A percentile compares a stretch with the other conserved stretches of the same genome.
Conservation (phyloP, 805 yeast genomes). For the Suhomyces xylopsoci region DNA sequence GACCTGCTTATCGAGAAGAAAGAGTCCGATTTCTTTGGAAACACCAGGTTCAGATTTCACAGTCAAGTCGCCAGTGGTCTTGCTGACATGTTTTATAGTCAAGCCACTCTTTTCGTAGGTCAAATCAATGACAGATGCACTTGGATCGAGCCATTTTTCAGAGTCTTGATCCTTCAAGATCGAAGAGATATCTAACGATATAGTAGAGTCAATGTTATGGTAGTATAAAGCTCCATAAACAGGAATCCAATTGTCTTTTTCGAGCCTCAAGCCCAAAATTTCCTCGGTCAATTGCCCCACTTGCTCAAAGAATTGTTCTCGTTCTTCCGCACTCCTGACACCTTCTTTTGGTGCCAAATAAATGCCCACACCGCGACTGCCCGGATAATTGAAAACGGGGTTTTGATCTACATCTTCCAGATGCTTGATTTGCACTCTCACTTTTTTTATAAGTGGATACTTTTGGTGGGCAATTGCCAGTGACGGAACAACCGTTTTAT, state of each 20-base stretch:
- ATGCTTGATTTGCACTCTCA: constrained; percentile 20
- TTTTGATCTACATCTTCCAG: constrained; percentile 4
- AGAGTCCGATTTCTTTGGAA: constrained; percentile 38
- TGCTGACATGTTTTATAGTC: background rate
- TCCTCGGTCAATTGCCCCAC: constrained; percentile 11
- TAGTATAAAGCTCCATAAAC: constrained; percentile 29
- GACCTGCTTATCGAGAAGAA: constrained; percentile 25
- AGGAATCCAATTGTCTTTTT: constrained; percentile 22
- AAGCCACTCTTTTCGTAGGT: background rate
- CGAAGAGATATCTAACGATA: background rate
- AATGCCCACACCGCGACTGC: constrained; percentile 25
- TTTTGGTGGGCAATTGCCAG: background rate
- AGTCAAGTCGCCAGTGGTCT: background rate
- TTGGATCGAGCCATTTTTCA: background rate
- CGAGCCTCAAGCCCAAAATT: constrained; percentile 17
- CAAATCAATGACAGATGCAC: background rate
- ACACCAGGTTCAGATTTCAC: background rate
- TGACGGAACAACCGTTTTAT: constrained; percentile 1
- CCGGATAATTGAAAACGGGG: constrained; percentile 26
- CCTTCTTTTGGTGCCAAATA: constrained; percentile 25
- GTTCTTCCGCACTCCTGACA: background rate
- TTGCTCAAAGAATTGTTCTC: constrained; percentile 21
- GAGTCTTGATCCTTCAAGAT: background rate
- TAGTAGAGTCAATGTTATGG: constrained; percentile 11
- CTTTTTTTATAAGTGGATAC: constrained; percentile 15